Conservation (phyloP, 805 yeast genomes). For the Wickerhamomyces hampshirensis region DNA sequence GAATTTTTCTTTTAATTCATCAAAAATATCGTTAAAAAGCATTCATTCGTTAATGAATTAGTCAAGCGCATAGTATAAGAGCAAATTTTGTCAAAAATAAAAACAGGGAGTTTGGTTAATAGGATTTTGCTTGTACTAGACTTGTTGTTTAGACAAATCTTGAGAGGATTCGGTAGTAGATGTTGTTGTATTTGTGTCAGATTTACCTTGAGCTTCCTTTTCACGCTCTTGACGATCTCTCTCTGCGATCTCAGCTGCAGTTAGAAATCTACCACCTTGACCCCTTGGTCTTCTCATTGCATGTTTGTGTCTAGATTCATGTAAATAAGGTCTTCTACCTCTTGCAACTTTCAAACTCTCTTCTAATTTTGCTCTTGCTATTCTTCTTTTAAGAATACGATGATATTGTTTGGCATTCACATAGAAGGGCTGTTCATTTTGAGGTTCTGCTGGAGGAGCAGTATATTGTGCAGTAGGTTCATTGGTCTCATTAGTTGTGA, state of each 20-base stretch:
- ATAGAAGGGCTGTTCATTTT: constrained; percentile 83
- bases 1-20: too few species aligned
- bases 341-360: constrained; percentile 83
- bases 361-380: constrained; percentile 90
- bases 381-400: constrained; percentile 85
- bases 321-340: constrained; percentile 89
- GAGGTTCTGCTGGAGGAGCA: constrained; percentile 6
- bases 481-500: not conserved
- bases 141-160: not conserved
- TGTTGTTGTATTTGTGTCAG: too few species aligned
- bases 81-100: too few species aligned
- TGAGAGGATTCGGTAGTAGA: not conserved
- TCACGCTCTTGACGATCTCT: not conserved
- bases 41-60: too few species aligned
- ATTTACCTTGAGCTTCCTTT: not conserved
- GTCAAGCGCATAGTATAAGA: too few species aligned
- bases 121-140: too few species aligned
- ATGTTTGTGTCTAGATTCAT: constrained; percentile 96
- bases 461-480: too few species aligned
- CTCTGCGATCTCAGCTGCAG: constrained; percentile 75
- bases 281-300: constrained; percentile 99
- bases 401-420: constrained; percentile 98
- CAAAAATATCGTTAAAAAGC: too few species aligned
- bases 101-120: too few species aligned
- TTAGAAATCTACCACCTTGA: constrained; percentile 94